These are phyloP conservation scores for Bathelium albidoporum DNA, from an alignment of 495 filamentous ascomycete species.

Conservation along the genomic window DNA sequence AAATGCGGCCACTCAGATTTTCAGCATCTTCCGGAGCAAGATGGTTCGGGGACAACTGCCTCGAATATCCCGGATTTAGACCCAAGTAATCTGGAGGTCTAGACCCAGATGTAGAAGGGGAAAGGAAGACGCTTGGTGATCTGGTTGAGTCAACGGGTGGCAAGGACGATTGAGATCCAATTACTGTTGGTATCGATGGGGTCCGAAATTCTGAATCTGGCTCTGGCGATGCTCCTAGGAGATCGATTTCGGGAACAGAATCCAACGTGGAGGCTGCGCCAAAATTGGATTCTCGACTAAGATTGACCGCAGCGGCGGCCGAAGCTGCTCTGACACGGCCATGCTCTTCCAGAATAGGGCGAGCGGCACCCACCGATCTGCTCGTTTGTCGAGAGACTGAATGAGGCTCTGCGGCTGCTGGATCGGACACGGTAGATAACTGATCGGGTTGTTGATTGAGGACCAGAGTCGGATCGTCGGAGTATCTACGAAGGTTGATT, in stretches of 20 bases:
- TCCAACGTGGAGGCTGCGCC: background rate
- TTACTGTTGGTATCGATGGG: background rate
- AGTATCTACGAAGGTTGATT: slow-evolving; percentile 61
- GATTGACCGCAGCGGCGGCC: slow-evolving; percentile 44
- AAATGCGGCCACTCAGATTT: background rate
- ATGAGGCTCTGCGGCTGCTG: slow-evolving; percentile 27
- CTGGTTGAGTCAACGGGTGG: background rate
- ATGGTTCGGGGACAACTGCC: background rate
- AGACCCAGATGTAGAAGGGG: slow-evolving; percentile 33
- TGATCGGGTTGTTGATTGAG: slow-evolving; percentile 40
- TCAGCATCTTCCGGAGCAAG: background rate
- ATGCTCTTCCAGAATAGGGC: slow-evolving; percentile 27
- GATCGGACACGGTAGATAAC: slow-evolving; percentile 40
- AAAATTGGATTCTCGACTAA: slow-evolving; percentile 20
- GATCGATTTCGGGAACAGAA: slow-evolving; percentile 22
- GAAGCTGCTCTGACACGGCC: slow-evolving; percentile 49
- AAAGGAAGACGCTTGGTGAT: slow-evolving; percentile 28
- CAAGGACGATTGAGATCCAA: background rate
- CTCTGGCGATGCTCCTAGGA: slow-evolving; percentile 17
- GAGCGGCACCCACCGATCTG: slow-evolving; percentile 18
- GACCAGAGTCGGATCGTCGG: slow-evolving; percentile 47
- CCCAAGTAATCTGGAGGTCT: background rate
- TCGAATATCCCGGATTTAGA: background rate
- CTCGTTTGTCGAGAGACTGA: slow-evolving; percentile 19
- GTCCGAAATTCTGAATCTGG: background rate